phyloP scores from a whole-genome alignment of 2,329 filamentous ascomycete genomes.

The Colletotrichum camelliae region DNA sequence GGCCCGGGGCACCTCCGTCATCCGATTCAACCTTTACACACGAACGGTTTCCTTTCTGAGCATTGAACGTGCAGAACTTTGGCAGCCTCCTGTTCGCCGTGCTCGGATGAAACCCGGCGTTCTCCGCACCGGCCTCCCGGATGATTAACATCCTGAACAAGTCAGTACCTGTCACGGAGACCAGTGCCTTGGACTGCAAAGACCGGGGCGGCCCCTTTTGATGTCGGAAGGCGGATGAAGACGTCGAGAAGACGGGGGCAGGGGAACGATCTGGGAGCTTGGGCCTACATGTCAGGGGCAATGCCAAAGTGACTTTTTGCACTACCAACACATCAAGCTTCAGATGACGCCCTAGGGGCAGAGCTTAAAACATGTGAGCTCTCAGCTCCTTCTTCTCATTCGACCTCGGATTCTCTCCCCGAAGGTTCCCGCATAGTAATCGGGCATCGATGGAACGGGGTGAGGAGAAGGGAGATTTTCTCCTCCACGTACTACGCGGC shows the following conservation, averaged over 20 bases:
- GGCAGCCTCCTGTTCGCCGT: not conserved
- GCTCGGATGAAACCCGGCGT: slow-evolving; percentile 10
- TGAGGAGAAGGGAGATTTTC: not conserved
- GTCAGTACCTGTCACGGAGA: not conserved
- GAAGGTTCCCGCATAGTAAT: not conserved
- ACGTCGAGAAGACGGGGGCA: not conserved
- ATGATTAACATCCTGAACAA: not conserved
- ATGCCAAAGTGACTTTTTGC: not conserved
- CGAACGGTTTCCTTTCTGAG: not conserved
- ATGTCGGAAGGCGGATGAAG: not conserved
- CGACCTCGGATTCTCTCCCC: not conserved
- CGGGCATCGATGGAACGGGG: not conserved
- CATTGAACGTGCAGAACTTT: not conserved
- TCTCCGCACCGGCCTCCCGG: not conserved
- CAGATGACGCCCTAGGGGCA: slow-evolving; percentile 14
- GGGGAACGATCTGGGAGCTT: not conserved
- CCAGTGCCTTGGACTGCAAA: not conserved
- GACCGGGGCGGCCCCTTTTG: not conserved
- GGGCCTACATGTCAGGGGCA: not conserved
- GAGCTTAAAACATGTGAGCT: slow-evolving; percentile 13
- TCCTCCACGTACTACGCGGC: not conserved
- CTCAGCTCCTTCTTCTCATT: not conserved
- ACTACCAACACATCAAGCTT: slow-evolving; percentile 6
- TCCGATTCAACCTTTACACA: not conserved
- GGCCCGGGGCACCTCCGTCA: not conserved